A percentile compares a stretch with the other conserved stretches of the same genome.
These are phyloP conservation scores for Yamadazyma phyllophila DNA, from an alignment of 805 yeast species.

Conservation along the genomic window DNA sequence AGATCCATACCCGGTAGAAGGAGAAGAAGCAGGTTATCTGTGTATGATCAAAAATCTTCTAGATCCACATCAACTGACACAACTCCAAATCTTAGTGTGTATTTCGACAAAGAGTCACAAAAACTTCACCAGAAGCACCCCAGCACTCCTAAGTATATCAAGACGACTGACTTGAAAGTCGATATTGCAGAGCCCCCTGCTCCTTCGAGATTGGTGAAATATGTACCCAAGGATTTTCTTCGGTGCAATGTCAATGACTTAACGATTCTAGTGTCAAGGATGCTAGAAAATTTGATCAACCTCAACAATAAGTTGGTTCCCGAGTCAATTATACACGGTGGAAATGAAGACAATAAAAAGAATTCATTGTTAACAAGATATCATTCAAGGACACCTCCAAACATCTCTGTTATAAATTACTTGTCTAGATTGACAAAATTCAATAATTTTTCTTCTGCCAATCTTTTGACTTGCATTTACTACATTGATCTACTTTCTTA, in stretches of 20 bases:
- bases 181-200: background rate
- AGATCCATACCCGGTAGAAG: conserved; percentile 1
- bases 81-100: conserved; percentile 1
- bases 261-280: conserved; percentile 68
- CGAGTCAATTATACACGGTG: conserved; percentile 21
- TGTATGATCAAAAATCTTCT: conserved; percentile 3
- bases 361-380: conserved; percentile 65
- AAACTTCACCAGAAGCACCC: conserved; percentile 4
- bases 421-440: conserved; percentile 74
- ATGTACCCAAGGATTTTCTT: conserved; percentile 42
- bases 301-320: conserved; percentile 65
- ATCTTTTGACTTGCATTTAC: conserved; percentile 78
- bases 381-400: conserved; percentile 92
- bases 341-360: conserved; percentile 14
- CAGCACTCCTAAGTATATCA: conserved; percentile 1
- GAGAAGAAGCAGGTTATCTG: conserved; percentile 2
- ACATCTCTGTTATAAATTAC: conserved; percentile 76
- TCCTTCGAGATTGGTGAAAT: conserved; percentile 1
- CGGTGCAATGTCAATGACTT: conserved; percentile 70
- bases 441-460: conserved; percentile 81
- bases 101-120: conserved; percentile 1
- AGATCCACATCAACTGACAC: conserved; percentile 5
- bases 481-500: conserved; percentile 83
- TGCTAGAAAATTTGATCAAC: conserved; percentile 71
- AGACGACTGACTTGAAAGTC: conserved; percentile 5